Evolutionary conservation across 2,329 filamentous ascomycete genomes (phyloP).

Genomic region (Aspergillus calidoustus): DNA sequence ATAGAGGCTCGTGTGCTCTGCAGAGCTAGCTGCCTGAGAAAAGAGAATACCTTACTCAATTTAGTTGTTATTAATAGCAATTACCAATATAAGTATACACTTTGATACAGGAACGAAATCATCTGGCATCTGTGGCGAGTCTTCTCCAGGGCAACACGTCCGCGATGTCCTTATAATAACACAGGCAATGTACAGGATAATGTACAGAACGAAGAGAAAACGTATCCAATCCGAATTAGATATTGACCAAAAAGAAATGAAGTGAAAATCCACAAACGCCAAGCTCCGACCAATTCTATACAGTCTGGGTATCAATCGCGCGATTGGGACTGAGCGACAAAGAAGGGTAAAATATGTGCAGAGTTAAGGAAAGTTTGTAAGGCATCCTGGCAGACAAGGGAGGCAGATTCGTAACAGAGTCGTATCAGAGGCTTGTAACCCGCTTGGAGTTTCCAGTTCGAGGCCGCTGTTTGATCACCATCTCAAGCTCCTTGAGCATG

Average conservation of each 20-base stretch:
- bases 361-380: neutral
- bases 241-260: conserved; percentile 17
- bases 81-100: neutral
- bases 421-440: conserved; percentile 49
- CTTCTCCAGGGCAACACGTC: neutral
- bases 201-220: conserved; percentile 13
- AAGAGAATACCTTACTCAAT: neutral
- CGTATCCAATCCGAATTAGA: conserved; percentile 10
- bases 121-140: conserved; percentile 1
- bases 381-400: neutral
- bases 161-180: neutral
- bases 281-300: conserved; percentile 40
- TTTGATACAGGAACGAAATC: conserved; percentile 2
- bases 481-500: conserved; percentile 92
- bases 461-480: conserved; percentile 72
- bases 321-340: conserved; percentile 16
- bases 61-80: conserved; percentile 3
- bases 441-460: conserved; percentile 43
- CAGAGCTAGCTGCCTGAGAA: neutral
- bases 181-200: conserved; percentile 2
- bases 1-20: neutral
- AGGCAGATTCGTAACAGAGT: neutral
- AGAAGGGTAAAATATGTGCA: conserved; percentile 15
- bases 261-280: conserved; percentile 31
- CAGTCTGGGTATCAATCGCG: conserved; percentile 39